phyloP scores from a whole-genome alignment of 495 filamentous ascomycete species.

The Extremus antarcticus region DNA sequence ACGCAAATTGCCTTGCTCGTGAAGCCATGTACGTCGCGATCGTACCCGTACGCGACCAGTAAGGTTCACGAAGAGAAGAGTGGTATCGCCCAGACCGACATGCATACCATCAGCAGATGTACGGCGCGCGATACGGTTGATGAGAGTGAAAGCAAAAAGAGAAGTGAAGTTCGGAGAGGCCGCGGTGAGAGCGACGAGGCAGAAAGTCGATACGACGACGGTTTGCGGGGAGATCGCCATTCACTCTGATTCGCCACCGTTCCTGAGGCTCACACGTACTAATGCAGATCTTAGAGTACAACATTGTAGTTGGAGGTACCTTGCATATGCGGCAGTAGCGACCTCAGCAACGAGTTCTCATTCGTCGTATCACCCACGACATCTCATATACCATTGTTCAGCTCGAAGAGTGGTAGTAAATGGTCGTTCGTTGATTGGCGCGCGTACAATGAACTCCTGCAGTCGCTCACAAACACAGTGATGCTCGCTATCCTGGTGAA shows the following conservation, averaged over 20 bases:
- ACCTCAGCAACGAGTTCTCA: background rate
- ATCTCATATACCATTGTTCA: background rate
- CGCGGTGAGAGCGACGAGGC: background rate
- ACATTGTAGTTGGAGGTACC: too few species aligned
- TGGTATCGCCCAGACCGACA: background rate
- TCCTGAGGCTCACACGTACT: background rate
- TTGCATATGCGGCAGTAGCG: background rate
- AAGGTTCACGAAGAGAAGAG: background rate
- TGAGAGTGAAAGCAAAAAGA: background rate
- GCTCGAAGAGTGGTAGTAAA: background rate
- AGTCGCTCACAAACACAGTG: background rate
- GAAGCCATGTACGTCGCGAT: background rate
- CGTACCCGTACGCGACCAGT: background rate
- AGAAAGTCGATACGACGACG: background rate
- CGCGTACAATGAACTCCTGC: background rate
- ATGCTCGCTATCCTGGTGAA: background rate
- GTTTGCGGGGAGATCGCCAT: too few species aligned
- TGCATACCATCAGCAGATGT: background rate
- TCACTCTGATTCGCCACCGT: background rate
- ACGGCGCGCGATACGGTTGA: background rate
- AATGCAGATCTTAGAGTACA: background rate
- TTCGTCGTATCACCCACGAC: background rate
- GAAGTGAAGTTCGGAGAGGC: background rate
- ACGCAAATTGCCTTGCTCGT: too few species aligned
- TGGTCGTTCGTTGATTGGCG: background rate